Percentiles rank a stretch among this genome's conserved stretches.
Conservation (phyloP, 2,329 filamentous ascomycete genomes). For the Aspergillus luchuensis region DNA sequence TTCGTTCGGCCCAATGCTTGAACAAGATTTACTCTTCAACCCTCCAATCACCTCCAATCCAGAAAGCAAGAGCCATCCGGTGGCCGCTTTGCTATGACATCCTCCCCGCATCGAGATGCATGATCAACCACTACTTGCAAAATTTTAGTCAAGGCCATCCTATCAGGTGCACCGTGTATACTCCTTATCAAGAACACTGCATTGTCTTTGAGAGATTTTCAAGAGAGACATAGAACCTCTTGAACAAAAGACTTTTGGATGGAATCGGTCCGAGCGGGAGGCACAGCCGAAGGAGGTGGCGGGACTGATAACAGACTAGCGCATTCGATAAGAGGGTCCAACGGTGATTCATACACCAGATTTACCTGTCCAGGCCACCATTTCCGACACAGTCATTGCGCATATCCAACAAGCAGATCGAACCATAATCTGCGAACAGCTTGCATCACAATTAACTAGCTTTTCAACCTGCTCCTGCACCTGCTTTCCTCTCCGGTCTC, state of each 20-base stretch:
- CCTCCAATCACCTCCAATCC: not conserved
- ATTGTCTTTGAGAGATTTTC: not conserved
- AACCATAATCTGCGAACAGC: not conserved
- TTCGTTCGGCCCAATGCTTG: not conserved
- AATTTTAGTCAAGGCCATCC: not conserved
- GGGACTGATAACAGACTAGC: no score
- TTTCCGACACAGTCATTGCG: not conserved
- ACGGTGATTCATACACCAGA: not conserved
- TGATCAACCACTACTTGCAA: not conserved
- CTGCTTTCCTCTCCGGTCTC: not conserved
- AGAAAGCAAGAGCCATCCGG: not conserved
- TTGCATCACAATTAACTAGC: not conserved
- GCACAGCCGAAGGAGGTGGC: not conserved
- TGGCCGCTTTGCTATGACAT: slow-evolving; percentile 1
- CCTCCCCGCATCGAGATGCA: slow-evolving; percentile 1
- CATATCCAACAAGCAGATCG: not conserved
- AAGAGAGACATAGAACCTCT: not conserved
- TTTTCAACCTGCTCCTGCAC: not conserved
- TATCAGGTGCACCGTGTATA: not conserved
- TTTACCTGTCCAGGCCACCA: not conserved
- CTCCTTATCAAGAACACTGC: not conserved
- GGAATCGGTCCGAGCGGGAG: not conserved
- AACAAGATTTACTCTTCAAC: not conserved
- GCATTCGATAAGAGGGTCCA: not conserved
- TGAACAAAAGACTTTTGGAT: not conserved